phyloP scores from a whole-genome alignment of 148 eudicot genomes.

The Selenicereus undatus region DNA sequence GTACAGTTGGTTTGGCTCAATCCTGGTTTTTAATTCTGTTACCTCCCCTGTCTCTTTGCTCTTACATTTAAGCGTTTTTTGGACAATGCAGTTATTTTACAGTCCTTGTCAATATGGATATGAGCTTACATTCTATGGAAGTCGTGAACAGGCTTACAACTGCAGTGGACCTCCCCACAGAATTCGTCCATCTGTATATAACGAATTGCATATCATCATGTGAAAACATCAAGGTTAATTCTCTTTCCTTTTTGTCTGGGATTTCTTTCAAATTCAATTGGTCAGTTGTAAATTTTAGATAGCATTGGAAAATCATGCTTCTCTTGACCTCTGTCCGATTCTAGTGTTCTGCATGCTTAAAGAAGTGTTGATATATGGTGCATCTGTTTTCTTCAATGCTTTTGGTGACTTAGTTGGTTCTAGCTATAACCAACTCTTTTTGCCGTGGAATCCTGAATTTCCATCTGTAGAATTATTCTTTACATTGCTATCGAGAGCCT shows the following conservation, averaged over 20 bases:
- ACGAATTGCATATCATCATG: too few relatives aligned
- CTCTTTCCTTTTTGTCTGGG: too few relatives aligned
- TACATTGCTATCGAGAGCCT: neutral
- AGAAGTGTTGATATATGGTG: neutral
- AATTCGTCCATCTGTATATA: too few relatives aligned
- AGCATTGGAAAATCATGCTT: too few relatives aligned
- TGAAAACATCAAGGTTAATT: too few relatives aligned
- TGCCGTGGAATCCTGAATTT: neutral
- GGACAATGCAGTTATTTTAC: too few relatives aligned
- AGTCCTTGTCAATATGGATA: too few relatives aligned
- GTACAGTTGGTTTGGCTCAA: conserved; percentile 87
- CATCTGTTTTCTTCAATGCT: neutral
- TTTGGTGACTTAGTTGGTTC: neutral
- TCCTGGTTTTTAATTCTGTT: conserved; percentile 49
- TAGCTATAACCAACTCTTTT: neutral
- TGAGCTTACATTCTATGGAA: too few relatives aligned
- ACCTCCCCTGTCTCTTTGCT: neutral
- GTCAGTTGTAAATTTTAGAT: too few relatives aligned
- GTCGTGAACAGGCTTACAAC: too few relatives aligned
- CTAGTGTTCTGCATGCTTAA: neutral
- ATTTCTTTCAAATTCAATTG: too few relatives aligned
- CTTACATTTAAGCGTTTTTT: neutral
- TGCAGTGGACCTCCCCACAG: too few relatives aligned
- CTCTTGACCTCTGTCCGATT: neutral
- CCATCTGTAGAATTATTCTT: neutral